Evolutionary conservation across 2,329 filamentous ascomycete species (phyloP).

Genomic region (Ophiostoma pallidulum): DNA sequence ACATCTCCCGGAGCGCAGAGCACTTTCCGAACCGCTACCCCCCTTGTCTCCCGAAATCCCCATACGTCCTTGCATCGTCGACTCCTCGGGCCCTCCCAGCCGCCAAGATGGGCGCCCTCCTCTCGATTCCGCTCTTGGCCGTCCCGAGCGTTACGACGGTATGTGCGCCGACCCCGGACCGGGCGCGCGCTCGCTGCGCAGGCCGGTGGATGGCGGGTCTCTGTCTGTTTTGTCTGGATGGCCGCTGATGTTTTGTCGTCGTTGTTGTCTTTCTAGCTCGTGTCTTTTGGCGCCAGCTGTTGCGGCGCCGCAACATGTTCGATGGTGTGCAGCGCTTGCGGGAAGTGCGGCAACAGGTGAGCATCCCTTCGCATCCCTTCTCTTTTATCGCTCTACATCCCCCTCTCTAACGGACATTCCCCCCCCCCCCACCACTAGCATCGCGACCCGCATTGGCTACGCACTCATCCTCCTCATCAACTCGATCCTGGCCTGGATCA

Average conservation of each 20-base stretch:
- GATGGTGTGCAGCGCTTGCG: slow-evolving; percentile 88
- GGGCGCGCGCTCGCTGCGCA: too few relatives aligned
- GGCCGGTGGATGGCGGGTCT: too few relatives aligned
- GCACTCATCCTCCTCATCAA: slow-evolving; percentile 91
- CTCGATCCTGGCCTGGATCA: slow-evolving; percentile 95
- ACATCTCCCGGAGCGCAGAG: background rate
- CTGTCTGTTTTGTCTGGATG: too few relatives aligned
- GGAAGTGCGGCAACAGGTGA: slow-evolving; percentile 92
- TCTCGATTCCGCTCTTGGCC: slow-evolving; percentile 83
- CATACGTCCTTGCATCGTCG: too few relatives aligned
- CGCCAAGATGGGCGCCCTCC: slow-evolving; percentile 72
- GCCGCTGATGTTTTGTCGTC: too few relatives aligned
- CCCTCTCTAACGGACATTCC: slow-evolving; percentile 13
- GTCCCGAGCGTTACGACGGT: slow-evolving; percentile 80
- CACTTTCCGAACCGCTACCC: too few relatives aligned
- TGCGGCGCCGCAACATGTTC: slow-evolving; percentile 96
- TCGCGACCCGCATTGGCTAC: slow-evolving; percentile 94
- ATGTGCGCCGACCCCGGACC: too few relatives aligned
- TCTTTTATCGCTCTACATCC: background rate
- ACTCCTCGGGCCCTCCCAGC: background rate
- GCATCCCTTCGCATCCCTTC: slow-evolving; percentile 9
- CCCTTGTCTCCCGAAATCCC: too few relatives aligned
- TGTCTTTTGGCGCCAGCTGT: slow-evolving; percentile 60
- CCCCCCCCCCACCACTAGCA: slow-evolving; percentile 49
- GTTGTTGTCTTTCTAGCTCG: slow-evolving; percentile 3